Conservation (phyloP, 352 stramenopile species). For the Elongisporangium undulatum region DNA sequence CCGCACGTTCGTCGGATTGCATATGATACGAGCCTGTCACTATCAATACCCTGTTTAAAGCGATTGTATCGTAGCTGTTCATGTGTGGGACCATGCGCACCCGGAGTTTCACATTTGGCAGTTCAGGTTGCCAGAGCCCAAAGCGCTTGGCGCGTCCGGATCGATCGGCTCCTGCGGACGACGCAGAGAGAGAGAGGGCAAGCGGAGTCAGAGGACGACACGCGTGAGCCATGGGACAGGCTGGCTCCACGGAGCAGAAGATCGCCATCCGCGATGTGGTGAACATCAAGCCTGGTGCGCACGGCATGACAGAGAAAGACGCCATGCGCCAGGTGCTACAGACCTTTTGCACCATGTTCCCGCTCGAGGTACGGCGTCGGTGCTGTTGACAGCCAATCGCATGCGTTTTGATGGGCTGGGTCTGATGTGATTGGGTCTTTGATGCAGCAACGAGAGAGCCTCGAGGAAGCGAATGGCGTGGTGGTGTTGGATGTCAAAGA, state of each 20-base stretch:
- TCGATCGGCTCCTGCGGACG: not conserved
- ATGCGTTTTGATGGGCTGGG: not conserved
- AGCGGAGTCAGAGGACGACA: not conserved
- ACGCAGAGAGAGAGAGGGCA: not conserved
- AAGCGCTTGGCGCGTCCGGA: not conserved
- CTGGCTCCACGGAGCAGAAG: conserved; percentile 76
- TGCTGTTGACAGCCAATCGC: not conserved
- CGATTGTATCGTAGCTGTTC: not conserved
- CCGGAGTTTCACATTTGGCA: not conserved
- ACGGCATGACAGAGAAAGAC: conserved; percentile 26
- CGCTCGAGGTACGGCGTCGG: conserved; percentile 36
- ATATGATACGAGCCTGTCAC: not conserved
- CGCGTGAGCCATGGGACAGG: conserved; percentile 52
- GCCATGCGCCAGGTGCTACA: conserved; percentile 50
- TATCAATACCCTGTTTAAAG: not conserved
- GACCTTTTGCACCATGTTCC: conserved; percentile 77
- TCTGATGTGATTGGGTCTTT: not conserved
- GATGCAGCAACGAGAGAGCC: conserved; percentile 13
- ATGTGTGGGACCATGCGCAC: not conserved
- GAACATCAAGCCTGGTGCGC: conserved; percentile 37
- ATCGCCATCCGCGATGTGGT: conserved; percentile 75
- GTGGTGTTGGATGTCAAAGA: conserved; percentile 68
- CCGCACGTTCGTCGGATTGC: not conserved
- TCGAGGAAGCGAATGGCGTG: conserved; percentile 20
- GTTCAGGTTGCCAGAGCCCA: not conserved